Conservation (phyloP, 2,329 filamentous ascomycete species). For the Neonectria magnoliae region DNA sequence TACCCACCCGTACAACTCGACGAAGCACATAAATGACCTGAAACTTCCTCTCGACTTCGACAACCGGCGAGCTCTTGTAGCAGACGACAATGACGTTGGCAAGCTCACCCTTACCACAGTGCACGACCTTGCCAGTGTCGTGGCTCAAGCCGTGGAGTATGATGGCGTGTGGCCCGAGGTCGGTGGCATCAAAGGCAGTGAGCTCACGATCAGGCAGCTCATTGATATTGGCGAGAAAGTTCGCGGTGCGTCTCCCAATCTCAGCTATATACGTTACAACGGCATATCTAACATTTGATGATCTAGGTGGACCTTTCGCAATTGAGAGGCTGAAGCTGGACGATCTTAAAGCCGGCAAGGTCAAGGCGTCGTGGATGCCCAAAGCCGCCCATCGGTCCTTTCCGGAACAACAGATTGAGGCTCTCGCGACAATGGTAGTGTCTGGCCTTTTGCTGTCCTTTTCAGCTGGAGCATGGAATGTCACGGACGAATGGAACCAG, state of each 20-base stretch:
- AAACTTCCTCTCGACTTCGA: conserved; percentile 51
- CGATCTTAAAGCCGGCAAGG: conserved; percentile 32
- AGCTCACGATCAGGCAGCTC: conserved; percentile 47
- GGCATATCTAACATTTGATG: not conserved
- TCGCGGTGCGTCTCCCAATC: conserved; percentile 45
- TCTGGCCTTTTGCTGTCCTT: conserved; percentile 23
- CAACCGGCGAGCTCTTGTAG: conserved; percentile 51
- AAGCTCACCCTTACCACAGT: conserved; percentile 55
- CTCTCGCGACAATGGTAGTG: not conserved
- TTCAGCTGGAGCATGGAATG: conserved; percentile 40
- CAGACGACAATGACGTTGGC: conserved; percentile 53
- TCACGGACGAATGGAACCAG: conserved; percentile 56
- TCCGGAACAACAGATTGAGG: conserved; percentile 17
- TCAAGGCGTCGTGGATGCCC: conserved; percentile 41
- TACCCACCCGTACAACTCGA: conserved; percentile 56
- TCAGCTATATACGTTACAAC: accelerated
- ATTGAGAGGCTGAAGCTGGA: conserved; percentile 29
- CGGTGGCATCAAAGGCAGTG: conserved; percentile 53
- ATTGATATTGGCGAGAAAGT: conserved; percentile 51
- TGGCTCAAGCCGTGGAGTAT: conserved; percentile 54
- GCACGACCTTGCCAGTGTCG: conserved; percentile 52
- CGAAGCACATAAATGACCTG: conserved; percentile 53
- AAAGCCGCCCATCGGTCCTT: conserved; percentile 30
- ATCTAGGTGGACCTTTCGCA: conserved; percentile 33
- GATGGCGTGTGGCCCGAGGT: conserved; percentile 53